Percentiles rank a stretch among this genome's conserved stretches.
Conservation (phyloP, 2,329 filamentous ascomycete genomes). For the Calonectria hongkongensis region DNA sequence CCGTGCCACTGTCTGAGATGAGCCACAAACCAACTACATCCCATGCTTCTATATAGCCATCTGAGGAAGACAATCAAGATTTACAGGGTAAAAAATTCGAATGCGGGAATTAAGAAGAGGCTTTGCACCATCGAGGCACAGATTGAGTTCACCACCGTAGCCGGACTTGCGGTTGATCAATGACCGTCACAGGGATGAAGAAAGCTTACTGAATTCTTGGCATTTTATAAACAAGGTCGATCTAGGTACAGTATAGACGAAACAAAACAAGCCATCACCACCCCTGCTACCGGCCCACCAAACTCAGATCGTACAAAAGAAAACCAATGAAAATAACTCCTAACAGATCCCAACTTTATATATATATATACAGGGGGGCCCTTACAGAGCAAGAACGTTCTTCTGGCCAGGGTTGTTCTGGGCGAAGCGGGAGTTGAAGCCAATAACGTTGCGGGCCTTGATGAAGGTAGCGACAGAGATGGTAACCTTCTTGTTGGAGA, state of each 20-base stretch:
- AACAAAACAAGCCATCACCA: not conserved
- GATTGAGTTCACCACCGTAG: not conserved
- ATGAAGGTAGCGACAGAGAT: constrained; percentile 70
- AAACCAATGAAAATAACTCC: not conserved
- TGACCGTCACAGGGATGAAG: constrained; percentile 3
- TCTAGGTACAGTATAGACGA: not conserved
- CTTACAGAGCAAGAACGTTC: constrained; percentile 10
- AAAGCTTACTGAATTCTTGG: constrained; percentile 1
- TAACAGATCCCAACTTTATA: not conserved
- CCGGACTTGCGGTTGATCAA: not conserved
- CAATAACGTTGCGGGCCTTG: constrained; percentile 70
- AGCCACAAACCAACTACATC: not conserved
- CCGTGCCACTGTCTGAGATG: not conserved
- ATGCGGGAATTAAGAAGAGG: not conserved
- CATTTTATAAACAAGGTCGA: not conserved
- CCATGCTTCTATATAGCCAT: not conserved
- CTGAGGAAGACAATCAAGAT: not conserved
- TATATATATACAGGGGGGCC: not conserved
- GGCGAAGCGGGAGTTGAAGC: constrained; percentile 73
- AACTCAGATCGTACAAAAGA: not conserved
- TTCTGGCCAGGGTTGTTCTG: constrained; percentile 67
- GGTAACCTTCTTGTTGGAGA: constrained; percentile 68
- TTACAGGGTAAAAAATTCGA: too few relatives aligned
- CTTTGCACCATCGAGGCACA: not conserved
- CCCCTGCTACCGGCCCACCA: constrained; percentile 1